Evolutionary conservation across 331 rosid genomes (phyloP).

Genomic region (Stylosanthes scabra): DNA sequence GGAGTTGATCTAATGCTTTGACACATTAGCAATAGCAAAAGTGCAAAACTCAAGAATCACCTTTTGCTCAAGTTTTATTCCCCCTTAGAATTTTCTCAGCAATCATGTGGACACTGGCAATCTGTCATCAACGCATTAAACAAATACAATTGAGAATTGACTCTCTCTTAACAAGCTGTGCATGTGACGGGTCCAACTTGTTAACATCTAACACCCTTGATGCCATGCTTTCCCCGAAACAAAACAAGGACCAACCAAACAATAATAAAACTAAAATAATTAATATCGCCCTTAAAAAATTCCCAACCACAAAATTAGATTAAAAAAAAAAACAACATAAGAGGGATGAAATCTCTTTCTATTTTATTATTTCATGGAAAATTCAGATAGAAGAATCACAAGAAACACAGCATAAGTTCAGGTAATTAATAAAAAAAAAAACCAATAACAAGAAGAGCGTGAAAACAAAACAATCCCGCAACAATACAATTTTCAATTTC

Average conservation of each 20-base stretch:
- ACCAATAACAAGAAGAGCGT: not conserved
- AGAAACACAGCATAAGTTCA: not conserved
- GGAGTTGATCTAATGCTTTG: too few species aligned
- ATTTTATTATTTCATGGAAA: not conserved
- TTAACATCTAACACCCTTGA: too few species aligned
- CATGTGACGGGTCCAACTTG: too few species aligned
- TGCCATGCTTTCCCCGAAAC: not conserved
- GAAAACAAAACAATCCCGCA: constrained; percentile 16
- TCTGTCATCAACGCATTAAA: too few species aligned
- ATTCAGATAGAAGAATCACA: not conserved
- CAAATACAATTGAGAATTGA: too few species aligned
- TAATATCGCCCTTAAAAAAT: not conserved
- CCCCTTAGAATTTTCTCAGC: too few species aligned
- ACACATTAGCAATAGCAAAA: too few species aligned
- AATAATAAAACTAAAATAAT: not conserved
- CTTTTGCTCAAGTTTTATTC: too few species aligned
- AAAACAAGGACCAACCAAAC: not conserved
- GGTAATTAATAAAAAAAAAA: not conserved
- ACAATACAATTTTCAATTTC: constrained; percentile 22
- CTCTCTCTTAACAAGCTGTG: too few species aligned
- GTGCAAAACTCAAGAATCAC: too few species aligned
- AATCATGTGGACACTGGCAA: too few species aligned
- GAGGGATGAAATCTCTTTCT: not conserved
- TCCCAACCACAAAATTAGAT: not conserved
- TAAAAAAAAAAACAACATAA: not conserved